A percentile compares a stretch with the other conserved stretches of the same genome.
Evolutionary conservation across 805 yeast genomes (phyloP).

Genomic region (Candida multigemmis): DNA sequence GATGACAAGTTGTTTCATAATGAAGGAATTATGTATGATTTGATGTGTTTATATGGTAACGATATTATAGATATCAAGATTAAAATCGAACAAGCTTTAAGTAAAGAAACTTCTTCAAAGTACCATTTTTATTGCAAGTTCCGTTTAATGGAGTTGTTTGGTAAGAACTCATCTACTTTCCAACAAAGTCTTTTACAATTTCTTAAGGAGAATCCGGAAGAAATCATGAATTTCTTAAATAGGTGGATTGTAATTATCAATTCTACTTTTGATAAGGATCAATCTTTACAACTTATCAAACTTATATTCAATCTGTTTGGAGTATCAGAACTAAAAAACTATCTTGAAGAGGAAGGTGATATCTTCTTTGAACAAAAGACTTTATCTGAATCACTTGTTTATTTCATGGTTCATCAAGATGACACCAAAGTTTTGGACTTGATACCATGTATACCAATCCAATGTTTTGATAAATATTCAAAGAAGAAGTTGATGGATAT

Average conservation of each 20-base stretch:
- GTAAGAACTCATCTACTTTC: constrained; percentile 4
- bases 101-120: too few species aligned
- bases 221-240: constrained; percentile 15
- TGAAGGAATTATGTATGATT: too few species aligned
- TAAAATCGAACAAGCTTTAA: constrained; percentile 5
- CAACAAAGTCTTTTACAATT: too few species aligned
- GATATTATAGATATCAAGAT: constrained; percentile 9
- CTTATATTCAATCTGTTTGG: constrained; percentile 12
- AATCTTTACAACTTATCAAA: constrained; percentile 17
- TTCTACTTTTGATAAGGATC: constrained; percentile 15
- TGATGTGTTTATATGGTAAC: constrained; percentile 34
- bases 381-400: constrained; percentile 20
- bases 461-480: constrained; percentile 27
- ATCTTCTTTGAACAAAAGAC: constrained; percentile 39
- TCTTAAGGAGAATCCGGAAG: constrained; percentile 1
- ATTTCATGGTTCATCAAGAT: constrained; percentile 6
- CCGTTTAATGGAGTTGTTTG: constrained; percentile 40
- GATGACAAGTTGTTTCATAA: too few species aligned
- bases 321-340: constrained; percentile 2
- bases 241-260: constrained; percentile 52
- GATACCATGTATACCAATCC: constrained; percentile 34
- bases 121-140: constrained; percentile 31
- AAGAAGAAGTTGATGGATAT: constrained; percentile 9
- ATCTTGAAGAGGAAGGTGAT: constrained; percentile 16
- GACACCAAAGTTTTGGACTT: constrained; percentile 3